Evolutionary conservation across 371 early-diverging fungal genomes (phyloP).

Genomic region (Lichtheimia ornata): DNA sequence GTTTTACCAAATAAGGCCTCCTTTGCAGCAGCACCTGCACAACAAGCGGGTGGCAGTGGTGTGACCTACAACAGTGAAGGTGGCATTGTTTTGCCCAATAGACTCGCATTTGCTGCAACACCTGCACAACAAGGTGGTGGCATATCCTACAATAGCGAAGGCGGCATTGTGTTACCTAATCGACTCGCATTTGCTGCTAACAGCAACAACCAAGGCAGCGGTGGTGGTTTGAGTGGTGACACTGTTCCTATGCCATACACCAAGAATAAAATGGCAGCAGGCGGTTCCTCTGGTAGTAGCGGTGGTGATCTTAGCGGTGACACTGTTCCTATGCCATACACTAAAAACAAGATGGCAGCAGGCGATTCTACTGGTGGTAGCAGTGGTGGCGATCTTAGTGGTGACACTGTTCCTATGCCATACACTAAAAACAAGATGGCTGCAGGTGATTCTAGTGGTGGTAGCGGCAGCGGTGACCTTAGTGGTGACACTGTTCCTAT

Average conservation of each 20-base stretch:
- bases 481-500: no score
- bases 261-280: neutral
- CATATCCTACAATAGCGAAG: slow-evolving; percentile 1
- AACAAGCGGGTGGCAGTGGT: slow-evolving; percentile 5
- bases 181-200: neutral
- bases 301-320: no score
- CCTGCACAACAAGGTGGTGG: neutral
- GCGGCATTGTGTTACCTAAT: slow-evolving; percentile 9
- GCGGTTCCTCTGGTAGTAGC: neutral
- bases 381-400: no score
- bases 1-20: neutral
- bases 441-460: no score
- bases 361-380: no score
- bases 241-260: neutral
- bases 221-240: neutral
- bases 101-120: neutral
- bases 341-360: no score
- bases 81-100: slow-evolving; percentile 1
- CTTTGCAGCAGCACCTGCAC: neutral
- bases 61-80: slow-evolving; percentile 5
- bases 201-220: neutral
- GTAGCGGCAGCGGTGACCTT: no score
- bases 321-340: no score
- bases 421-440: no score
- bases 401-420: no score